phyloP scores from a whole-genome alignment of 306 rosid genomes.

The Prunus dulcis region DNA sequence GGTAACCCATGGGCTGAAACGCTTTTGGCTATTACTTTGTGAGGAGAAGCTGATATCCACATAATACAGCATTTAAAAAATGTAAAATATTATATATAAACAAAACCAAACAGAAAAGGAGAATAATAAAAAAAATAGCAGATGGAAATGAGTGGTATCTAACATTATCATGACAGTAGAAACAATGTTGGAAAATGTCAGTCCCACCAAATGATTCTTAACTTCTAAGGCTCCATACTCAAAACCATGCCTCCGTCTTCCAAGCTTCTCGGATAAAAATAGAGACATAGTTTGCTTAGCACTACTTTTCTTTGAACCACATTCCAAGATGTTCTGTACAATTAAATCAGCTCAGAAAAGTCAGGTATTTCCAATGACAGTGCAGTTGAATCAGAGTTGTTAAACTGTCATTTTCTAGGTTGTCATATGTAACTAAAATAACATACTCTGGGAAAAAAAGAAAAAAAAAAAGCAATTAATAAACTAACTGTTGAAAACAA shows the following conservation, averaged over 20 bases:
- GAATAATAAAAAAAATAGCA: neutral
- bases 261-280: conserved; percentile 65
- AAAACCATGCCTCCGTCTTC: conserved; percentile 60
- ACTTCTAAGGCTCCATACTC: conserved; percentile 85
- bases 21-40: conserved; percentile 31
- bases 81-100: neutral
- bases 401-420: neutral
- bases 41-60: conserved; percentile 46
- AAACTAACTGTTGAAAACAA: neutral
- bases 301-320: conserved; percentile 61
- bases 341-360: conserved; percentile 5
- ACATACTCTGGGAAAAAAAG: neutral
- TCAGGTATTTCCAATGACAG: neutral
- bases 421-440: neutral
- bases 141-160: conserved; percentile 1
- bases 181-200: conserved; percentile 59
- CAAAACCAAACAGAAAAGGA: neutral
- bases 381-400: neutral
- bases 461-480: conserved; percentile 5
- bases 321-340: conserved; percentile 67
- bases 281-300: conserved; percentile 58
- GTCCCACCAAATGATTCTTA: conserved; percentile 71
- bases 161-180: conserved; percentile 71
- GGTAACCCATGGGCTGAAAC: conserved; percentile 80
- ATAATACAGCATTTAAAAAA: conserved; percentile 17